Evolutionary conservation across 805 yeast genomes (phyloP).

Genomic region (Ogataea neopini): DNA sequence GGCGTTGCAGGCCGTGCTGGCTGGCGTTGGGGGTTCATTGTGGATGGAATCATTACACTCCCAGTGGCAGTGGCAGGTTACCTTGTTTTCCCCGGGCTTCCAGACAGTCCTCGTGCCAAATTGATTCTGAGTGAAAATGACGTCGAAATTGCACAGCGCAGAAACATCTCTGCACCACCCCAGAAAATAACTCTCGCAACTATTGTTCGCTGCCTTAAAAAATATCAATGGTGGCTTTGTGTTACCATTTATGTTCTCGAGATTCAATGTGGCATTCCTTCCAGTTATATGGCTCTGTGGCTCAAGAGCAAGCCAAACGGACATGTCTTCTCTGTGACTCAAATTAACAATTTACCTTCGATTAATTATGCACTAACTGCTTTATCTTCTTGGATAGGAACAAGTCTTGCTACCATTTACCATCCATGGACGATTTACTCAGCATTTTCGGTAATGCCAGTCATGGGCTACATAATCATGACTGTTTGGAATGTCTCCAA

Average conservation of each 20-base stretch:
- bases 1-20: conserved; percentile 55
- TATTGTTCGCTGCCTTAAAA: conserved; percentile 3
- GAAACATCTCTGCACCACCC: conserved; percentile 8
- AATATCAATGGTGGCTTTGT: conserved; percentile 7
- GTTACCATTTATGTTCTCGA: conserved; percentile 1
- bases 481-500: not conserved
- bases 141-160: conserved; percentile 36
- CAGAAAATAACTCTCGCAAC: conserved; percentile 2
- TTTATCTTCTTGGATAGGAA: conserved; percentile 2
- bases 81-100: conserved; percentile 55
- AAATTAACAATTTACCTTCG: conserved; percentile 2
- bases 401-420: conserved; percentile 6
- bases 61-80: conserved; percentile 59
- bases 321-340: not conserved
- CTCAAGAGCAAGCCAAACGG: conserved; percentile 2
- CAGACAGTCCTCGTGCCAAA: conserved; percentile 47
- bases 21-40: conserved; percentile 71
- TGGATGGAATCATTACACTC: conserved; percentile 60
- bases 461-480: conserved; percentile 1
- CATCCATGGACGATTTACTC: conserved; percentile 3
- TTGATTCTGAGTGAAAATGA: conserved; percentile 39
- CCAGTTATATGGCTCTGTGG: conserved; percentile 4
- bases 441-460: not conserved
- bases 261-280: not conserved
- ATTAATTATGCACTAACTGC: conserved; percentile 1